These are phyloP conservation scores for Ganoderma boninense DNA, from an alignment of 1,284 basidiomycete species.

Conservation along the genomic window DNA sequence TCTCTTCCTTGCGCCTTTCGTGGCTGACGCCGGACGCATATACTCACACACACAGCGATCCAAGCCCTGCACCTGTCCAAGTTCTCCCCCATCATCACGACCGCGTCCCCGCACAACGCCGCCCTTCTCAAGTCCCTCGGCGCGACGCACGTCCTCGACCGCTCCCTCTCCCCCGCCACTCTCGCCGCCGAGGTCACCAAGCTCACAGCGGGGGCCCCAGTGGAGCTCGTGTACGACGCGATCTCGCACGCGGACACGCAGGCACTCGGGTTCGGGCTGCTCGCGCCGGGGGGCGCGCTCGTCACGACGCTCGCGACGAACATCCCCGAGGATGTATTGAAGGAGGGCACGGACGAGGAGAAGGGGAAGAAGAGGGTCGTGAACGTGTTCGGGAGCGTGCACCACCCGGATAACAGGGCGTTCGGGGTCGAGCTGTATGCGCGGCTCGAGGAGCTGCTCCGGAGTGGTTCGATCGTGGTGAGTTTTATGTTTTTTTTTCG, in stretches of 20 bases:
- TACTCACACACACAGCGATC: conserved; percentile 37
- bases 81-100: conserved; percentile 58
- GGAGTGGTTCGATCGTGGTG: conserved; percentile 13
- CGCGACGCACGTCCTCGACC: conserved; percentile 56
- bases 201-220: conserved; percentile 25
- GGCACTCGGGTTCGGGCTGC: conserved; percentile 37
- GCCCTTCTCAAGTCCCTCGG: conserved; percentile 57
- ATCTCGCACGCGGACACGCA: conserved; percentile 31
- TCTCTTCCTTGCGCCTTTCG: no score
- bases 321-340: conserved; percentile 25
- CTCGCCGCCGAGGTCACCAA: conserved; percentile 43
- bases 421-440: conserved; percentile 17
- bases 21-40: no score
- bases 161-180: conserved; percentile 45
- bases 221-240: conserved; percentile 51
- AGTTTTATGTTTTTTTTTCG: neutral
- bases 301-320: conserved; percentile 23
- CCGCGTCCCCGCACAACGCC: conserved; percentile 54
- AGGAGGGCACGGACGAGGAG: conserved; percentile 7
- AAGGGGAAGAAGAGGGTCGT: conserved; percentile 30
- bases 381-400: conserved; percentile 11
- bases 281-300: conserved; percentile 38
- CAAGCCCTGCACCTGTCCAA: conserved; percentile 57
- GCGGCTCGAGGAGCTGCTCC: conserved; percentile 17
- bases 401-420: conserved; percentile 7